Percentiles rank a stretch among this genome's conserved stretches.
Evolutionary conservation across 2,329 filamentous ascomycete genomes (phyloP).

Genomic region (Talaromyces sp.): DNA sequence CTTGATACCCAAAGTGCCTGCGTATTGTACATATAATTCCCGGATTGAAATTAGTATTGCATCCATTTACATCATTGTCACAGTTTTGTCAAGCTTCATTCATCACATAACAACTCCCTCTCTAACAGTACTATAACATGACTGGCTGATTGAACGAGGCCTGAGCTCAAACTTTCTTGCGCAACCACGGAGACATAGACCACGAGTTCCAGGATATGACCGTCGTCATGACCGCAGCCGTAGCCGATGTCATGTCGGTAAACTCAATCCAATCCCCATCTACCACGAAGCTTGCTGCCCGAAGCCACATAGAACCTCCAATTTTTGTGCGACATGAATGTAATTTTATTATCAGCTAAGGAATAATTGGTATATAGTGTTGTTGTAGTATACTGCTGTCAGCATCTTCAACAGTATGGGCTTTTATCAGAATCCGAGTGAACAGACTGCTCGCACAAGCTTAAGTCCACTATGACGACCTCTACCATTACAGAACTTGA

Average conservation of each 20-base stretch:
- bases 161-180: not conserved
- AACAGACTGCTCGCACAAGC: not conserved
- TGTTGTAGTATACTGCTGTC: not conserved
- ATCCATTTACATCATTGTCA: not conserved
- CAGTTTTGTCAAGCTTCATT: not conserved
- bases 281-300: conserved; percentile 1
- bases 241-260: not conserved
- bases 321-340: not conserved
- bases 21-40: not conserved
- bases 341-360: not conserved
- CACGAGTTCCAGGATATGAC: not conserved
- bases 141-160: not conserved
- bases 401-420: not conserved
- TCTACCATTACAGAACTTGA: not conserved
- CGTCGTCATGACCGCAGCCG: not conserved
- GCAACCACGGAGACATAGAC: not conserved
- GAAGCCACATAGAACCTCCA: not conserved
- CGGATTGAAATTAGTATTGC: not conserved
- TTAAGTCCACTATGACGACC: not conserved
- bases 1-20: not conserved
- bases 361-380: not conserved
- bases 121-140: too few species aligned
- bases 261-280: not conserved
- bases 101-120: not conserved
- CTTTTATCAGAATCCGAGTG: not conserved